phyloP scores from a whole-genome alignment of 2,329 filamentous ascomycete species.

The Metarhizium brunneum region DNA sequence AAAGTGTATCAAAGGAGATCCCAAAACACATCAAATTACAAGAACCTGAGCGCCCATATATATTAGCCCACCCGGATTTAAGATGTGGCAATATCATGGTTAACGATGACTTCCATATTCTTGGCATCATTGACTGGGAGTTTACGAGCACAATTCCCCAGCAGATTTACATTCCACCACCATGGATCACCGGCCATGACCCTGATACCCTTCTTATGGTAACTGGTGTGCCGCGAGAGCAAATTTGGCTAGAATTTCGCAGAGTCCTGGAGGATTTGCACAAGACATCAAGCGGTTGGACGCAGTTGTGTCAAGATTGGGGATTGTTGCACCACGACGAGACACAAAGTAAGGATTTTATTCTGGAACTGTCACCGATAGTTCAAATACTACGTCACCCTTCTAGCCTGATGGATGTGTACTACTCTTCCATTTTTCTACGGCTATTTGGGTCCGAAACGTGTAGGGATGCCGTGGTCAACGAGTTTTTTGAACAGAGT shows the following conservation, averaged over 20 bases:
- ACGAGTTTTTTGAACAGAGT: too few relatives aligned
- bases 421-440: constrained; percentile 1
- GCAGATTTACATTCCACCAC: constrained; percentile 9
- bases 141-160: constrained; percentile 9
- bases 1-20: constrained; percentile 2
- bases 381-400: neutral
- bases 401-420: neutral
- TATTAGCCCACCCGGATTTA: constrained; percentile 11
- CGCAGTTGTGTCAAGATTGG: neutral
- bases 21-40: neutral
- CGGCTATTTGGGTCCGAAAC: neutral
- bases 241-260: neutral
- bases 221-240: neutral
- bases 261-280: neutral
- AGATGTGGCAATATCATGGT: constrained; percentile 15
- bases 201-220: neutral
- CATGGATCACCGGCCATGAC: constrained; percentile 10
- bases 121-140: constrained; percentile 1
- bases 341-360: neutral
- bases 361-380: neutral
- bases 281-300: neutral
- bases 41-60: constrained; percentile 3
- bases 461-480: too few relatives aligned
- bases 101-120: constrained; percentile 13
- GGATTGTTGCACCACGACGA: neutral